Evolutionary conservation across 2,329 filamentous ascomycete species (phyloP), one percentile per base, ranked within the genome.

Genomic region (Massarina eburnea): DNA sequence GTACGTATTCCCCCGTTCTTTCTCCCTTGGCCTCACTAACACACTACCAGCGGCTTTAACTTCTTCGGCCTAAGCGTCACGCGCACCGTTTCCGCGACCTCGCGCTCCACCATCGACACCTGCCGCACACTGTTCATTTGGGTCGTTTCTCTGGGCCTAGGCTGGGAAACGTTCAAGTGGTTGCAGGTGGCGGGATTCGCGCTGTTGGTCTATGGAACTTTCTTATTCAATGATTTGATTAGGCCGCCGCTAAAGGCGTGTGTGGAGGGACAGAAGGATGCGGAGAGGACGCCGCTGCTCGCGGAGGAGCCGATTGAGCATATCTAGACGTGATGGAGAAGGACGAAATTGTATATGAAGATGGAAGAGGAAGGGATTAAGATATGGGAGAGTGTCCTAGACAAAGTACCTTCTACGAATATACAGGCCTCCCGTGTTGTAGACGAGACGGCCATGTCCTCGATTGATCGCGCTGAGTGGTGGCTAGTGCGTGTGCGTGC

Each of bases 81-180:
- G 1, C 84, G 89, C 49, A 85, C 75, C 51, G 90, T 99, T 56
- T 95, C 88, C 52, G 94, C 94, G 9, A 99, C 94, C 0, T 90
- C 92, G 1, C 84, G 94, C 50, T 95, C 90, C 24, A 97, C 92
- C 24, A 97, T 99, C 61, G 94, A 99, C 71, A 99, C 94, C 1
- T 97, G 91, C 77, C 85, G 92, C 32, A 99, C 94, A 0, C 81
- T 99, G 1, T 97, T 99, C 74, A 97, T 99, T 72, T 99, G 94
- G 94, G 80, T 99, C 21, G 89, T 96, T 12, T 95, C 90, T 15
- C 81, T 99, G 4, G 89, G 88, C 3, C 81, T 99, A 2, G 91
- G 91, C 49, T 99, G 94, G 94, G 94, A 99, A 74, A 85, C 83
- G 0, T 97, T 99, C 81, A 97, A 97, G 74, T 95, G 89, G 87